Evolutionary conservation across 2,329 filamentous ascomycete species (phyloP), one percentile per base, ranked within the genome.

Genomic region (Hymenoscyphus repandus): DNA sequence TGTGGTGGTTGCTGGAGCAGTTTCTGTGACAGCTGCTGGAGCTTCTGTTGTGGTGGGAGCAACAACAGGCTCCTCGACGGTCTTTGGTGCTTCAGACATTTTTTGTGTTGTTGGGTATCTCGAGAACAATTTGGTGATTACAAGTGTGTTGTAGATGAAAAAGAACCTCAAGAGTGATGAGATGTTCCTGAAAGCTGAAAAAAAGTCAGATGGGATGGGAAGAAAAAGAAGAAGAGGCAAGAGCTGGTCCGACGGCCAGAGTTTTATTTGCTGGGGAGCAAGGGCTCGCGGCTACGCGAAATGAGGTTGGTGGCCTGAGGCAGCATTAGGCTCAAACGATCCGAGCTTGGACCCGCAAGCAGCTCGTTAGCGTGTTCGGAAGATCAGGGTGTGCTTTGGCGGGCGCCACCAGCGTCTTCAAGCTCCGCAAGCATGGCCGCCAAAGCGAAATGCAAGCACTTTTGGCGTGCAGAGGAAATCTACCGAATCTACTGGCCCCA

Each of bases 1-100:
- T 13, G 32, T 64, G 52, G 68, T 68, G 41, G 58, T 51, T 36
- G 60, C 56, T 36, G 59, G 52, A 34, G 59, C 46, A 27, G 22
- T 4, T 27, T 27, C 22, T 55, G 64, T 64, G 49, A 56, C 63
- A 49, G 69, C 65, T 43, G 69, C 65, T 43, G 70, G 66, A 61
- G 70, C 66, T 37, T 54, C 54, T 18, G 52, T 54, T 32, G 48
- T 54, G 33, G 50, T 48, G 12, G 58, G 53, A 47, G 66, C 63
- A 51, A 64, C 64, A 36, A 64, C 62, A 51, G 65, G 60, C 53
- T 65, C 74, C 70, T 83, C 83, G 64, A 79, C 75, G 68, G 83
- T 78, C 76, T 90, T 89, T 72, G 83, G 78, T 70, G 75, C 76
- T 67, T 89, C 85, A 74, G 86, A 82, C 65, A 66, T 67, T n/a